Percentiles rank a stretch among this genome's conserved stretches.
Evolutionary conservation across 1,284 basidiomycete genomes (phyloP).

Genomic region (Sparassis latifolia): DNA sequence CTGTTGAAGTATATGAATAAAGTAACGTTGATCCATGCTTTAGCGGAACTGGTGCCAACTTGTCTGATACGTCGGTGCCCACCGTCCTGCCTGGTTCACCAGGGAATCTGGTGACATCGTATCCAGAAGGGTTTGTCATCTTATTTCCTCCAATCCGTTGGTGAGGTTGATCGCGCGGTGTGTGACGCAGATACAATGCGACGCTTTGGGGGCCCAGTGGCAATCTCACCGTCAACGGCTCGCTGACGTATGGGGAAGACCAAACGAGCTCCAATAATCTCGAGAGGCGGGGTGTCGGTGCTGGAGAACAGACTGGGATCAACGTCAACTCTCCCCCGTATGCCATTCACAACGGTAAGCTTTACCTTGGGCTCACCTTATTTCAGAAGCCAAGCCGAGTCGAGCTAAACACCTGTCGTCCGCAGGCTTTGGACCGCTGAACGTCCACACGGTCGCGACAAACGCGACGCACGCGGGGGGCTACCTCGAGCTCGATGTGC

Average conservation of each 20-base stretch:
- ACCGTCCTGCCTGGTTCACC: conserved; percentile 48
- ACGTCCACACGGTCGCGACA: conserved; percentile 45
- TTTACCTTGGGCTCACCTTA: too few species aligned
- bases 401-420: neutral
- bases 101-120: conserved; percentile 42
- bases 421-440: conserved; percentile 41
- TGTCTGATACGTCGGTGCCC: conserved; percentile 40
- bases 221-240: conserved; percentile 69
- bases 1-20: neutral
- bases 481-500: conserved; percentile 50
- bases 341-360: conserved; percentile 61
- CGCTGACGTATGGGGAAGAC: conserved; percentile 40
- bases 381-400: too few species aligned
- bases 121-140: conserved; percentile 51
- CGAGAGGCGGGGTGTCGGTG: conserved; percentile 37
- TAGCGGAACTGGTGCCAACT: conserved; percentile 47
- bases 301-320: conserved; percentile 36
- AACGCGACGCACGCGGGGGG: conserved; percentile 57
- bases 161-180: too few species aligned
- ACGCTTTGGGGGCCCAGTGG: conserved; percentile 61
- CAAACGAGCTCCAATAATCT: conserved; percentile 5
- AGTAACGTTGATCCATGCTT: neutral
- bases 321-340: conserved; percentile 59
- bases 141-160: neutral
- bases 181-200: conserved; percentile 47